Conservation (phyloP, 2,329 filamentous ascomycete species). For the Phialophora chinensis region DNA sequence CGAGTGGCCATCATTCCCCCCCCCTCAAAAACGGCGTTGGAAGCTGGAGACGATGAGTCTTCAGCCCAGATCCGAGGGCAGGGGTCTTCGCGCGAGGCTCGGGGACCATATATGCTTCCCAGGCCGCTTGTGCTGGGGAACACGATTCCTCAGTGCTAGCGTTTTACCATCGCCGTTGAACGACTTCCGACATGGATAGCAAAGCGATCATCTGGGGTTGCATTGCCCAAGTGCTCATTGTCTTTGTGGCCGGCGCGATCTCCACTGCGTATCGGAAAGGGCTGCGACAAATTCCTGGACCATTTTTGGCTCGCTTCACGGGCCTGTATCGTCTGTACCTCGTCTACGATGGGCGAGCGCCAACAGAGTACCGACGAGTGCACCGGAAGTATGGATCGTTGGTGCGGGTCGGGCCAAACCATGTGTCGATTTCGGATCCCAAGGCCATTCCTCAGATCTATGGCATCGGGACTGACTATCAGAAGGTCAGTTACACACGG, state of each 20-base stretch:
- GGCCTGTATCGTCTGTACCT: slow-evolving; percentile 68
- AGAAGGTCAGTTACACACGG: neutral
- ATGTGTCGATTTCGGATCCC: slow-evolving; percentile 25
- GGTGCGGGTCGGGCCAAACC: slow-evolving; percentile 30
- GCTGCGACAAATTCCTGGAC: slow-evolving; percentile 60
- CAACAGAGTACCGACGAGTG: slow-evolving; percentile 10
- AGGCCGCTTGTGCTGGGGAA: too few relatives aligned
- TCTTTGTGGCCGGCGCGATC: neutral
- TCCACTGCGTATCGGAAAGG: slow-evolving; percentile 2
- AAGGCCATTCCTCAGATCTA: slow-evolving; percentile 23
- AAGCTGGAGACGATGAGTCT: too few relatives aligned
- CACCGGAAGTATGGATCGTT: slow-evolving; percentile 30
- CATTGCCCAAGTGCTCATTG: neutral
- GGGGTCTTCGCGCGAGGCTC: too few relatives aligned
- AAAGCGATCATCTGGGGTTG: neutral
- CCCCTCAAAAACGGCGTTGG: too few relatives aligned
- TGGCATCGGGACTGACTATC: slow-evolving; percentile 1
- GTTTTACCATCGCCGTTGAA: neutral
- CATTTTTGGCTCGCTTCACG: slow-evolving; percentile 69
- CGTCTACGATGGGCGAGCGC: slow-evolving; percentile 48
- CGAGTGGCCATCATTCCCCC: too few relatives aligned
- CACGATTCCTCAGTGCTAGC: too few relatives aligned
- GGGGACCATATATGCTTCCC: too few relatives aligned
- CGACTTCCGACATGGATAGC: neutral
- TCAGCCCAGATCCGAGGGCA: too few relatives aligned